Conservation (phyloP, 805 yeast species). For the Candida fluviatilis region DNA sequence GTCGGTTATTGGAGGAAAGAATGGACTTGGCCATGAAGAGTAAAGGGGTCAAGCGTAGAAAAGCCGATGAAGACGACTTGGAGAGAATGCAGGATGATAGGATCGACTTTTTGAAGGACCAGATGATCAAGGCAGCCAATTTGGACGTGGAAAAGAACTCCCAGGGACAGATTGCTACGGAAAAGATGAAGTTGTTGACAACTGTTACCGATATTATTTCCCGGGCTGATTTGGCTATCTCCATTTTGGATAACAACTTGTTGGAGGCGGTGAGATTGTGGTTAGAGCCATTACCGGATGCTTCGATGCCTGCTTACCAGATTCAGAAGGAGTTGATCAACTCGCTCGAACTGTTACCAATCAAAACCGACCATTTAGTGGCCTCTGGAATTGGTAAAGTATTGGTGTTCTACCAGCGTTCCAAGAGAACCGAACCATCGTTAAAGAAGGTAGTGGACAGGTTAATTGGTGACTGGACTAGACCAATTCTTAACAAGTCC, state of each 20-base stretch:
- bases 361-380: slow-evolving; percentile 90
- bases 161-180: slow-evolving; percentile 65
- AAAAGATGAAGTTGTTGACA: slow-evolving; percentile 74
- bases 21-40: slow-evolving; percentile 74
- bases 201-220: slow-evolving; percentile 73
- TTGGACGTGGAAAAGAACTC: slow-evolving; percentile 59
- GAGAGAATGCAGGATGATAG: slow-evolving; percentile 94
- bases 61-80: slow-evolving; percentile 85
- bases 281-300: slow-evolving; percentile 98
- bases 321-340: slow-evolving; percentile 84
- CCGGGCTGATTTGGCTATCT: slow-evolving; percentile 83
- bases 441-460: slow-evolving; percentile 87
- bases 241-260: slow-evolving; percentile 88
- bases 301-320: slow-evolving; percentile 94
- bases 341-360: slow-evolving; percentile 75
- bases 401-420: slow-evolving; percentile 86
- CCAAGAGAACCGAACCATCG: slow-evolving; percentile 81
- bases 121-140: slow-evolving; percentile 86
- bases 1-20: slow-evolving; percentile 76
- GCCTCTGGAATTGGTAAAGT: slow-evolving; percentile 95
- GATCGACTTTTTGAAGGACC: slow-evolving; percentile 74
- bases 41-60: slow-evolving; percentile 55
- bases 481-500: slow-evolving; percentile 94
- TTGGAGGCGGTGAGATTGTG: slow-evolving; percentile 92
- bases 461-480: slow-evolving; percentile 94